Percentiles rank a stretch among this genome's conserved stretches.
These are phyloP conservation scores for Venturia asperata DNA, from an alignment of 2,329 filamentous ascomycete genomes.

Conservation along the genomic window DNA sequence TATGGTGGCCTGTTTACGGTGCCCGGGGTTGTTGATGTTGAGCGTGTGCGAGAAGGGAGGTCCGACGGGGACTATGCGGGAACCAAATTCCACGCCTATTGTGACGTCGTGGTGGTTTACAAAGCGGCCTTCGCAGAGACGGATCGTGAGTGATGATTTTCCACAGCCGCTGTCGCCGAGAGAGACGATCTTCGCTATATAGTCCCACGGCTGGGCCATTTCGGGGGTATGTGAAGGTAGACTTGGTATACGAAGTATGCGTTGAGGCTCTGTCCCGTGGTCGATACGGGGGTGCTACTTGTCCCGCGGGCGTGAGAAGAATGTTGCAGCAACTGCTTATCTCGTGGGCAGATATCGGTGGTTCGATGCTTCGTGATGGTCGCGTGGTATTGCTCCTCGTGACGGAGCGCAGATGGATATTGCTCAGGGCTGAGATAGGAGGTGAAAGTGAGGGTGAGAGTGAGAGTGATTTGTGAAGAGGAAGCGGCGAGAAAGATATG, in stretches of 20 bases:
- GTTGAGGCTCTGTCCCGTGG: neutral
- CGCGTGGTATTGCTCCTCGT: neutral
- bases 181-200: constrained; percentile 97
- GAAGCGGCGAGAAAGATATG: neutral
- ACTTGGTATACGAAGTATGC: constrained; percentile 19
- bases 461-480: neutral
- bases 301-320: no score
- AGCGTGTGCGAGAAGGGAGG: constrained; percentile 63
- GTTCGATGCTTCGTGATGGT: neutral
- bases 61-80: constrained; percentile 82
- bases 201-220: constrained; percentile 76
- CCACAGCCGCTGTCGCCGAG: constrained; percentile 95
- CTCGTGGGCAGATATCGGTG: neutral
- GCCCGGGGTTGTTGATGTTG: constrained; percentile 45
- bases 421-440: neutral
- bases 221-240: constrained; percentile 1
- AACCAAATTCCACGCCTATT: constrained; percentile 94
- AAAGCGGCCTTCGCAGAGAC: constrained; percentile 94
- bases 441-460: neutral
- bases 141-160: constrained; percentile 87
- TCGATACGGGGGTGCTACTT: neutral
- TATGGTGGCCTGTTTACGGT: constrained; percentile 20
- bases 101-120: constrained; percentile 92
- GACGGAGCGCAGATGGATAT: neutral
- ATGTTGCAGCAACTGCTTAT: no score